Evolutionary conservation across 345 rosid genomes (phyloP).

Genomic region (Brassica napus): DNA sequence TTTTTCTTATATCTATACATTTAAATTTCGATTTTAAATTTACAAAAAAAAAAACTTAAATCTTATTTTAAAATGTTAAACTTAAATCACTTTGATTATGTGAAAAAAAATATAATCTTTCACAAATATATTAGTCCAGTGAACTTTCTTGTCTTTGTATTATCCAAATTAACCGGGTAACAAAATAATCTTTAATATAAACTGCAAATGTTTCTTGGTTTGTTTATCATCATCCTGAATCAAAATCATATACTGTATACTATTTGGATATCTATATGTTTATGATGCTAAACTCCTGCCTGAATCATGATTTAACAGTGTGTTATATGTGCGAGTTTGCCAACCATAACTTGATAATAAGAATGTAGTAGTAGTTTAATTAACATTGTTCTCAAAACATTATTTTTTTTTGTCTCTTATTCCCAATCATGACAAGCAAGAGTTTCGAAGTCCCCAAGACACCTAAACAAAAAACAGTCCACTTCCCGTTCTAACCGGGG

Average conservation of each 20-base stretch:
- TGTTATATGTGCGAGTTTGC: background rate
- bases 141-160: background rate
- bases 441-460: conserved; percentile 6
- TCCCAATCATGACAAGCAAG: conserved; percentile 4
- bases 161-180: background rate
- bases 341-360: background rate
- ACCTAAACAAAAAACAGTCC: background rate
- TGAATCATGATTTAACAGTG: background rate
- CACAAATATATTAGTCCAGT: background rate
- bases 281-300: background rate
- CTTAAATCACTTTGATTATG: too few relatives aligned
- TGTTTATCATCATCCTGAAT: background rate
- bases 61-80: too few relatives aligned
- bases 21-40: too few relatives aligned
- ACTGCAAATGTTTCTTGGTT: too few relatives aligned
- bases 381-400: background rate
- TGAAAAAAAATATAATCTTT: background rate
- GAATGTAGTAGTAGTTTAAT: background rate
- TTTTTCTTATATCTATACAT: too few relatives aligned
- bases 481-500: background rate
- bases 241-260: background rate
- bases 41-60: too few relatives aligned
- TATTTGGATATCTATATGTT: background rate
- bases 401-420: background rate
- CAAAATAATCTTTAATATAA: too few relatives aligned